Evolutionary conservation across 2,329 filamentous ascomycete genomes (phyloP).

Genomic region (Alternaria gansuensis): DNA sequence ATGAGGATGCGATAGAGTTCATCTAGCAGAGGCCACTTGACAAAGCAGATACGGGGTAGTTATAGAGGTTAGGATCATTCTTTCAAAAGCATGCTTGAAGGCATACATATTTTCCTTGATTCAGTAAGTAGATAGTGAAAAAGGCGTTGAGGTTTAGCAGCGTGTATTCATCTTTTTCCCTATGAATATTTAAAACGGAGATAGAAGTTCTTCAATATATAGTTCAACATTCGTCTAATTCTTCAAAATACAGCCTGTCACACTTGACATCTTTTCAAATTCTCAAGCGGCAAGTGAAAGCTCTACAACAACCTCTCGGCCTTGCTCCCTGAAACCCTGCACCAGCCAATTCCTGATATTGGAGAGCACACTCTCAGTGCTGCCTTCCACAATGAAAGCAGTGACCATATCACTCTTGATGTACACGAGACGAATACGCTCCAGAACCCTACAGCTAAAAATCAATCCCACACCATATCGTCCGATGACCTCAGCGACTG

Average conservation of each 20-base stretch:
- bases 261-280: not conserved
- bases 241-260: not conserved
- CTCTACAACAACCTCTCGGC: not conserved
- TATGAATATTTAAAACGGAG: not conserved
- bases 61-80: not conserved
- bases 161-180: not conserved
- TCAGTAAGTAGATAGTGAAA: not conserved
- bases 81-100: not conserved
- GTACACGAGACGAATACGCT: constrained; percentile 78
- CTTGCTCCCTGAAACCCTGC: constrained; percentile 9
- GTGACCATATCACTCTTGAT: constrained; percentile 65
- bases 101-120: not conserved
- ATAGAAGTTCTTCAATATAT: not conserved
- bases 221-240: not conserved
- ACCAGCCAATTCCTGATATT: constrained; percentile 13
- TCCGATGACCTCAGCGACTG: constrained; percentile 83
- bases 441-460: constrained; percentile 77
- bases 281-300: constrained; percentile 2
- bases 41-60: not conserved
- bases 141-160: not conserved
- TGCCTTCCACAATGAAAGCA: constrained; percentile 66
- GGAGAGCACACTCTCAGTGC: constrained; percentile 8
- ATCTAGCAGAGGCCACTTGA: not conserved
- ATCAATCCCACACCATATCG: constrained; percentile 74
- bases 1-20: constrained; percentile 3